Base-by-base conservation (phyloP, 208 protist genomes). In the Strigomonas galati region DNA sequence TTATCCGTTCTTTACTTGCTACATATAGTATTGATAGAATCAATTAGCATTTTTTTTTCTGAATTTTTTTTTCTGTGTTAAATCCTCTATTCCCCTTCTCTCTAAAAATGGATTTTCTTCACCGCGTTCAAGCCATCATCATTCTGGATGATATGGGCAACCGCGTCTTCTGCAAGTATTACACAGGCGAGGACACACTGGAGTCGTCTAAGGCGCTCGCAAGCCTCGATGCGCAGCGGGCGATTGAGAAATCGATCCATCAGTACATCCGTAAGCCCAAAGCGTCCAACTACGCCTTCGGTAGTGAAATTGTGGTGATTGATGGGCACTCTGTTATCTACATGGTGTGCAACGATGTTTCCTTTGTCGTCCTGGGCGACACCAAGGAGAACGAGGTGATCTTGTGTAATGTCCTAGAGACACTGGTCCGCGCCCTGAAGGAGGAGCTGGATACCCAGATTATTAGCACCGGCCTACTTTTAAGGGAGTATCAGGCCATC, bases 151-250 rank as follows among this genome's bases (percentile, higher is more conserved):
- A 71, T 35, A 51, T 52, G 7, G 92, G 87, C 1, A 76, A 72
- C 19, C 76, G 87, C 32, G 65, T 95, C 19, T 97, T 95, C 32
- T 74, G 76, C 59, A 97, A 95, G 74, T 97, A 97, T 78, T 97
- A 93, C 57, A 76, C 76, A 14, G 82, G 78, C n/a, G 72, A 83
- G 23, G 78, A 87, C 62, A 80, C 81, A 27, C 69, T 76, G 0
- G 70, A 67, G 35, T 69, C 74, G 10, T 81, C 74, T 28, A 82
- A 81, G 65, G 80, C 77, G 40, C 70, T 91, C 37, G 75, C 69
- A 14, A 57, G 71, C 5, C 53, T 87, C 17, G 87, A 94, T 19
- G 82, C 81, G 64, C 91, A 96, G 53, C 77, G 74, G 0, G 52
- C 70, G 26, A 69, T 96, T 24, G 91, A 96, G 67, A 24, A 70